These are phyloP conservation scores for Malassezia caprae DNA, from an alignment of 1,284 basidiomycete genomes.

Conservation along the genomic window DNA sequence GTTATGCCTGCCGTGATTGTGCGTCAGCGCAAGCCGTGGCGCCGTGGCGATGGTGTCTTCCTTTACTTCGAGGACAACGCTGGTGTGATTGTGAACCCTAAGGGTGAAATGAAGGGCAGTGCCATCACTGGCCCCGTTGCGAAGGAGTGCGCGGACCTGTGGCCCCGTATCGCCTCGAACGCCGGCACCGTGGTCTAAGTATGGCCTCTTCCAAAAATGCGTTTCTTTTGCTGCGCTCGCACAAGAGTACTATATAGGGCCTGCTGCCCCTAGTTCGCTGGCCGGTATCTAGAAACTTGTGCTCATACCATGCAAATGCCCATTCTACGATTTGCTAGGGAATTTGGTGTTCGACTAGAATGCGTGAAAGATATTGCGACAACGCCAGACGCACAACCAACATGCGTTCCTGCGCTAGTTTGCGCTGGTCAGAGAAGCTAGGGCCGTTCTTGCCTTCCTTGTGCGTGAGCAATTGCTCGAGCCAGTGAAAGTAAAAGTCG, in stretches of 20 bases:
- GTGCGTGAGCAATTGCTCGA: constrained; percentile 27
- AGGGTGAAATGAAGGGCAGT: constrained; percentile 98
- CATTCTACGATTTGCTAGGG: constrained; percentile 5
- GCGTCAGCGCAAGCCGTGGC: constrained; percentile 97
- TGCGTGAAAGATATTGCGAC: constrained; percentile 15
- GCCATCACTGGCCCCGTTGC: constrained; percentile 92
- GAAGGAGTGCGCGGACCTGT: constrained; percentile 96
- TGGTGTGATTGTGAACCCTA: constrained; percentile 62
- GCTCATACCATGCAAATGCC: constrained; percentile 20
- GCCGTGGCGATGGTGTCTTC: constrained; percentile 94
- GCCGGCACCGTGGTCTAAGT: constrained; percentile 85
- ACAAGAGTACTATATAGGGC: not conserved
- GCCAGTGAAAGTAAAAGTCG: constrained; percentile 31
- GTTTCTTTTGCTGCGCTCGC: constrained; percentile 3
- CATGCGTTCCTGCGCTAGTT: constrained; percentile 14
- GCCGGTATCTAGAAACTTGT: constrained; percentile 10
- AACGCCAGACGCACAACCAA: constrained; percentile 11
- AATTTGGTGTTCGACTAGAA: constrained; percentile 5
- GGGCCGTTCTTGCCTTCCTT: not conserved
- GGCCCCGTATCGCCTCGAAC: constrained; percentile 95
- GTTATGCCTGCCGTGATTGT: constrained; percentile 96
- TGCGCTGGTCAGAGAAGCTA: not conserved
- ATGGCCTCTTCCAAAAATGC: not conserved
- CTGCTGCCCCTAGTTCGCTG: not conserved
- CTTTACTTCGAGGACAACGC: constrained; percentile 78